Base-by-base conservation (phyloP, 2,329 filamentous ascomycete species). In the Drechslerella stenobrocha region DNA sequence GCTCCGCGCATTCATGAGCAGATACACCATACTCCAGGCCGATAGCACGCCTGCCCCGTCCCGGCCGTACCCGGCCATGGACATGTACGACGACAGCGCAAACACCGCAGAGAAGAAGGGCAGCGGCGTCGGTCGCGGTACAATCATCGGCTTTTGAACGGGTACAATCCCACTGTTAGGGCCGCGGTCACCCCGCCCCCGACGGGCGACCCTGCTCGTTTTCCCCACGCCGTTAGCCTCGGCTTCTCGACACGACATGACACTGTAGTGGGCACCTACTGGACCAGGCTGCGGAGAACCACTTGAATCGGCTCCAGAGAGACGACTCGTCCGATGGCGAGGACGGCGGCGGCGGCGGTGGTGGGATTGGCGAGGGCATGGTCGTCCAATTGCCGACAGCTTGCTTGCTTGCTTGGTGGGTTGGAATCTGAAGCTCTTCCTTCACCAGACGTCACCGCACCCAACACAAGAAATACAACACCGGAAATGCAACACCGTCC, bases 1-100 rank as follows among this genome's bases (percentile, higher is more conserved):
- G 24, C 52, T 60, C 13, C 55, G 32, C 7, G 34, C 66, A 23
- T 71, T 72, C 51, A 72, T 67, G n/a, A 73, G 48, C 23, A 72
- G 46, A 47, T 73, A 73, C n/a, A 73, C 65, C 40, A 71, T 66
- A 40, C 71, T 72, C 71, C 71, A 73, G 20, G 70, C 70, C 3
- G 70, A 69, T 2, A 71, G 69, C 13, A 66, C 52, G 37, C 71
- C 71, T 8, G 71, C 70, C 13, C 70, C 70, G 11, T 73, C 71
- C n/a, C 69, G 61, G 11, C 61, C 65, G 28, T 70, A 70, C 8
- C 71, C 63, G 22, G 69, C 57, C 46, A 71, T 72, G 37, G 69
- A 70, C 70, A 73, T 72, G 63, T 70, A 73, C 8, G 71, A 70
- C 18, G 56, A 59, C 37, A 61, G 46, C 4, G 52, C 61, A 51